Percentiles rank a stretch among this genome's conserved stretches.
These are phyloP conservation scores for Galerina sulciceps DNA, from an alignment of 768 basidiomycete species.

Conservation along the genomic window DNA sequence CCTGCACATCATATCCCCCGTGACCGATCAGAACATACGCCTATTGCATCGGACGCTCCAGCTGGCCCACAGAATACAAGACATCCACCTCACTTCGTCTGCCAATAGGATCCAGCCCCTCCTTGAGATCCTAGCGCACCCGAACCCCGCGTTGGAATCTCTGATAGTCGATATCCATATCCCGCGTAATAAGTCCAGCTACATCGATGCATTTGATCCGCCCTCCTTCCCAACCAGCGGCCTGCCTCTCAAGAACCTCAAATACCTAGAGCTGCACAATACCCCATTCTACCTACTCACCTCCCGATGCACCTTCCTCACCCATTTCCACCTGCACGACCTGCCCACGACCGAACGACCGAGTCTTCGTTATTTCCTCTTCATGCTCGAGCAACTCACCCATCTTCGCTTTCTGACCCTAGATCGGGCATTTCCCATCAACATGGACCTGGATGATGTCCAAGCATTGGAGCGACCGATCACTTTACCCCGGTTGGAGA, in stretches of 20 bases:
- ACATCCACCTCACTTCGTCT: slow-evolving; percentile 35
- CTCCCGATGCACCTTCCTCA: slow-evolving; percentile 38
- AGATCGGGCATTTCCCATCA: slow-evolving; percentile 36
- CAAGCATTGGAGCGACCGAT: slow-evolving; percentile 21
- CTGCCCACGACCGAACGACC: slow-evolving; percentile 41
- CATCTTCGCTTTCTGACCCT: slow-evolving; percentile 39
- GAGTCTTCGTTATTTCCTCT: slow-evolving; percentile 34
- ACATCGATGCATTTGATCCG: slow-evolving; percentile 25
- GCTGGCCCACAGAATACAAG: slow-evolving; percentile 37
- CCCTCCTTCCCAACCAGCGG: slow-evolving; percentile 33
- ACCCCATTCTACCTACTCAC: slow-evolving; percentile 42
- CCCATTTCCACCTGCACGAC: slow-evolving; percentile 38
- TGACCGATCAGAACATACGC: slow-evolving; percentile 32
- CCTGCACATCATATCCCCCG: slow-evolving; percentile 34
- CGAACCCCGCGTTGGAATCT: slow-evolving; percentile 38
- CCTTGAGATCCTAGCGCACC: slow-evolving; percentile 36
- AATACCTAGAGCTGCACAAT: slow-evolving; percentile 37
- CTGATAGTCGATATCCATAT: slow-evolving; percentile 33
- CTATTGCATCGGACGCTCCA: slow-evolving; percentile 36
- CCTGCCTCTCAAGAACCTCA: slow-evolving; percentile 32
- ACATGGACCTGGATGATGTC: slow-evolving; percentile 18
- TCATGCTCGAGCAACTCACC: slow-evolving; percentile 34
- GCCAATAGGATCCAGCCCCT: slow-evolving; percentile 38
- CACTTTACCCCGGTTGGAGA: slow-evolving; percentile 30
- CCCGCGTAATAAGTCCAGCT: slow-evolving; percentile 18